Evolutionary conservation across 1,284 basidiomycete genomes (phyloP), one percentile per base, ranked within the genome.

Genomic region (Blastosporella zonata): DNA sequence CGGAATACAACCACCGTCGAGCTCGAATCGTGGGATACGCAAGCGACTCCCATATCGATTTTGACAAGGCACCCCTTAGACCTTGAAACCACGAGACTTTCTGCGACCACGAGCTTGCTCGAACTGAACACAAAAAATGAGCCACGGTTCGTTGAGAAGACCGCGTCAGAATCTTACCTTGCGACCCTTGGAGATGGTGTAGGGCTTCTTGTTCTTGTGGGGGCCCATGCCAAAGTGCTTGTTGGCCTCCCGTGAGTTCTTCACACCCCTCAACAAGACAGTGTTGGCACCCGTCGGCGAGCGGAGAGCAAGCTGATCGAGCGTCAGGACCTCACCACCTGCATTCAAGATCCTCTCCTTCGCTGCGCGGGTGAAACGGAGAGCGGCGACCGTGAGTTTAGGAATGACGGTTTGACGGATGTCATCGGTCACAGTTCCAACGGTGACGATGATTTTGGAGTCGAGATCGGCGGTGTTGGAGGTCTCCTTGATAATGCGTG

Each of bases 171-270:
- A 34, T 38, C 49, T 35, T 59, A 87, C 84, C 69, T 98, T 98
- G 82, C 95, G 90, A 61, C 96, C 95, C 81, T 96, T 97, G 68
- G 91, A 93, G 61, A 77, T 81, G 49, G 94, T 90, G 78, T 93
- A 87, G 43, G 94, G 93, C 77, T 93, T 93, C 82, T 93, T 93
- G 88, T 94, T 74, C 73, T 90, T 89, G 82, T 90, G 87, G 38
- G 88, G 89, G 55, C 83, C 90, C 86, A 91, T 90, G 66, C 93
- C 96, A 70, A 97, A 98, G 84, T 98, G 96, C 74, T 90, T 93
- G 75, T 91, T 85, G 42, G 95, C 90, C 74, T 98, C 95, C 58
- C 97, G 85, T 52, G 89, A 81, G 72, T 87, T 97, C 82, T 90
- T 90, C 75, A 90, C 88, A 60, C 96, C 97, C 56, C 94, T 80